A percentile compares a stretch with the other conserved stretches of the same genome.
Evolutionary conservation across 176 grass and related monocot species (phyloP).

Genomic region (Cocos nucifera): DNA sequence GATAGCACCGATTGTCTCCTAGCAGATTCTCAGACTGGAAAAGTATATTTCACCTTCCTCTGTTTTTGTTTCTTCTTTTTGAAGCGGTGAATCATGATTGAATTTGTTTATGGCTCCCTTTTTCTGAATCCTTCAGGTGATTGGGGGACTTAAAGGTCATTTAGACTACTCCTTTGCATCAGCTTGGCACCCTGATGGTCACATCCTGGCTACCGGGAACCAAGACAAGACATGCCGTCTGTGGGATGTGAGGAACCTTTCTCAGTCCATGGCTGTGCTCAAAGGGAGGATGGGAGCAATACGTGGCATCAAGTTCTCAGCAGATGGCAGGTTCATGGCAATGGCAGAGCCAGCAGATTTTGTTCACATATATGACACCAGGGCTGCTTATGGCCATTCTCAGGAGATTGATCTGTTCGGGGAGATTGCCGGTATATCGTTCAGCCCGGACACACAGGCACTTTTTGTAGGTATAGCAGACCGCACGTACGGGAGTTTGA

Average conservation of each 20-base stretch:
- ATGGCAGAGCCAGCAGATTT: slow-evolving; percentile 11
- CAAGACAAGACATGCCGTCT: slow-evolving; percentile 11
- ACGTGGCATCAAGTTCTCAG: not conserved
- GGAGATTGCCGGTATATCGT: not conserved
- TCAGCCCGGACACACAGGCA: not conserved
- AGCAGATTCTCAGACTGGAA: slow-evolving; percentile 52
- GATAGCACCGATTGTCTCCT: slow-evolving; percentile 53
- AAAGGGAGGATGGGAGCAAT: slow-evolving; percentile 10
- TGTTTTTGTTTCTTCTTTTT: no score
- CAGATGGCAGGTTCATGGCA: slow-evolving; percentile 7
- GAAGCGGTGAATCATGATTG: no score
- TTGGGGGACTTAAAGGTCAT: not conserved
- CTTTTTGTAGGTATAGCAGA: not conserved
- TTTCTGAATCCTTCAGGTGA: not conserved
- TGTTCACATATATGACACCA: slow-evolving; percentile 6
- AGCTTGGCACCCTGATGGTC: slow-evolving; percentile 17
- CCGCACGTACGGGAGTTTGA: not conserved
- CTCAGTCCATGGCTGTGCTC: slow-evolving; percentile 4
- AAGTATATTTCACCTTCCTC: slow-evolving; percentile 25
- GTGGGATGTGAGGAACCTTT: slow-evolving; percentile 9
- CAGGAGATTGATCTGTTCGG: slow-evolving; percentile 6
- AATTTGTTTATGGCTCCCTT: no score
- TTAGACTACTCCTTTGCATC: slow-evolving; percentile 11
- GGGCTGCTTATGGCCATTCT: not conserved
- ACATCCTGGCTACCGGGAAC: slow-evolving; percentile 5